These are phyloP conservation scores for Backusella mclennaniae DNA, from an alignment of 192 early-diverging fungal species.

Conservation along the genomic window DNA sequence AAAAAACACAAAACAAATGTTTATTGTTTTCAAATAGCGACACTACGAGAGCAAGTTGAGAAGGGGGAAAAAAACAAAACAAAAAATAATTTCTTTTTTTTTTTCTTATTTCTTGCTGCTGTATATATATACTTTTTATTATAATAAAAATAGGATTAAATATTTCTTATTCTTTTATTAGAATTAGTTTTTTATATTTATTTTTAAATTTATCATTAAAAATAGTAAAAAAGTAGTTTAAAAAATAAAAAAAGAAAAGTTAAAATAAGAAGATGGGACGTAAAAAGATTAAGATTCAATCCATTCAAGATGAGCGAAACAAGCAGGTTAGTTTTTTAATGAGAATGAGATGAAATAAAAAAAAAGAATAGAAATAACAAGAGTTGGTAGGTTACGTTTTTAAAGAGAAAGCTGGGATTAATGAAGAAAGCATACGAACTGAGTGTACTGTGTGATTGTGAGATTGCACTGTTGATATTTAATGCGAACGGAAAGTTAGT, in stretches of 20 bases:
- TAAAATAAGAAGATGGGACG: conserved; percentile 68
- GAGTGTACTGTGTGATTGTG: conserved; percentile 91
- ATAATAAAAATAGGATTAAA: neutral
- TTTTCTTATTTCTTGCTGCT: neutral
- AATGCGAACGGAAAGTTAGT: conserved; percentile 91
- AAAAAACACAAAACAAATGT: neutral
- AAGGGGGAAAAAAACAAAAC: neutral
- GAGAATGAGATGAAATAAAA: neutral
- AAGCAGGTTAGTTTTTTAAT: conserved; percentile 64
- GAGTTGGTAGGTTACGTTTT: conserved; percentile 75
- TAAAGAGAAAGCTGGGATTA: conserved; percentile 91
- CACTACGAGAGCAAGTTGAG: neutral
- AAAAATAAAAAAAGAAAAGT: conserved; percentile 2
- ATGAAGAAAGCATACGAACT: conserved; percentile 98
- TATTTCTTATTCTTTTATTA: conserved; percentile 18
- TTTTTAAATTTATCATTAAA: conserved; percentile 7
- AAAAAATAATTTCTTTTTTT: neutral
- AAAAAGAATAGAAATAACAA: neutral
- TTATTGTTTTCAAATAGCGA: neutral
- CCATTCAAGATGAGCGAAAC: conserved; percentile 90
- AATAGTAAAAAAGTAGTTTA: conserved; percentile 1
- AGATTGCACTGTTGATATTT: conserved; percentile 95
- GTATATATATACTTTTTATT: neutral
- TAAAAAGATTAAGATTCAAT: conserved; percentile 94
- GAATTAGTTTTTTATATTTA: conserved; percentile 35